Conservation (phyloP, 2,329 filamentous ascomycete genomes). For the Albophoma yamanashiensis region DNA sequence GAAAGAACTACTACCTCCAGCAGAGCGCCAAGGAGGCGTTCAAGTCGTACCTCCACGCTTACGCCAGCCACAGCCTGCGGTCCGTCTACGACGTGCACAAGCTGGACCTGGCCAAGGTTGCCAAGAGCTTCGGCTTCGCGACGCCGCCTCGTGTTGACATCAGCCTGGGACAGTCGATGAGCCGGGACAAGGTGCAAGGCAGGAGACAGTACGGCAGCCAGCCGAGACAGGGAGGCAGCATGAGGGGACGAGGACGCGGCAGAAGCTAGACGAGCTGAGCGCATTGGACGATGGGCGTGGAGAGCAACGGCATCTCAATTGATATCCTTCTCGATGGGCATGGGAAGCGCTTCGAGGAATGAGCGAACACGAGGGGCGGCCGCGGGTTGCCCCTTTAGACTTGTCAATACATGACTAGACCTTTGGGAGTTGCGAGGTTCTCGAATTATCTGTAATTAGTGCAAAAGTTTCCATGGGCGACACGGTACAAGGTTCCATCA, state of each 20-base stretch:
- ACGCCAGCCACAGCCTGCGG: conserved; percentile 59
- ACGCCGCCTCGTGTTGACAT: conserved; percentile 77
- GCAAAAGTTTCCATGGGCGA: not conserved
- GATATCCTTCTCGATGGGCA: not conserved
- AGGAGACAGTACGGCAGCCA: conserved; percentile 69
- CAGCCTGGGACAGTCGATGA: conserved; percentile 69
- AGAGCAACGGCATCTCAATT: not conserved
- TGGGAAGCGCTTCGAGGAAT: not conserved
- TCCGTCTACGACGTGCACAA: conserved; percentile 69
- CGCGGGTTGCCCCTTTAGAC: not conserved
- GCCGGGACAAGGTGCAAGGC: conserved; percentile 53
- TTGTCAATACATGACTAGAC: not conserved
- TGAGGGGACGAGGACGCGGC: conserved; percentile 5
- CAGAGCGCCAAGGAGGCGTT: conserved; percentile 73
- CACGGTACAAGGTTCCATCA: not conserved
- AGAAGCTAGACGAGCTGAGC: not conserved
- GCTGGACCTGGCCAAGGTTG: conserved; percentile 72
- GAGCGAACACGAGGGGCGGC: not conserved
- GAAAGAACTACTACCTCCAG: conserved; percentile 94
- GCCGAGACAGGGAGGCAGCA: conserved; percentile 43
- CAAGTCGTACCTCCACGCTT: conserved; percentile 87
- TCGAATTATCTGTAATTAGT: not conserved
- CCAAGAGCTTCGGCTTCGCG: conserved; percentile 73
- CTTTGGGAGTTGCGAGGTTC: not conserved
- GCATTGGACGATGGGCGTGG: not conserved